A percentile compares a stretch with the other conserved stretches of the same genome.
Conservation (phyloP, 495 filamentous ascomycete species). For the Neurospora sp. region DNA sequence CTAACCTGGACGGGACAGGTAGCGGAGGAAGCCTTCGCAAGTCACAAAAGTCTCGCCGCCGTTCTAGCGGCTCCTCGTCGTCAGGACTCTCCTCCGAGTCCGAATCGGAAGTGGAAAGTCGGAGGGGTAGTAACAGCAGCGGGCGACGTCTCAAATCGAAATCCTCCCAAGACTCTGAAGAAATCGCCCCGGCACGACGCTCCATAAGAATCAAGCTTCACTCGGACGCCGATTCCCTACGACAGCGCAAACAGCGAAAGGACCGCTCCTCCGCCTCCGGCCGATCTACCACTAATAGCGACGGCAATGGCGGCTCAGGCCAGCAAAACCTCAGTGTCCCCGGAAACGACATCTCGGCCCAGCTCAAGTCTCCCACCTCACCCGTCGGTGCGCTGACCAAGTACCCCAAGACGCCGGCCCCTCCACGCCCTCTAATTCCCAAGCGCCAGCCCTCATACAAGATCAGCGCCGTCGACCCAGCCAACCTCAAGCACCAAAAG, state of each 20-base stretch:
- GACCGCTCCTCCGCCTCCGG: constrained; percentile 27
- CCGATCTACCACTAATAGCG: constrained; percentile 4
- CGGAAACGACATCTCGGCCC: constrained; percentile 34
- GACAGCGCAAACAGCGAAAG: constrained; percentile 50
- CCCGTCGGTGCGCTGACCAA: constrained; percentile 68
- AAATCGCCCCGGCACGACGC: constrained; percentile 53
- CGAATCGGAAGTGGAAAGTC: constrained; percentile 39
- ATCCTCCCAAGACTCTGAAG: constrained; percentile 43
- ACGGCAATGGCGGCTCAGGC: not conserved
- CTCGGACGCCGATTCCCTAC: constrained; percentile 57
- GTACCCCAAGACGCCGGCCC: constrained; percentile 80
- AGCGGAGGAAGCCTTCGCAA: constrained; percentile 6
- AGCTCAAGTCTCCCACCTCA: constrained; percentile 85
- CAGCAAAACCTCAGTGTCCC: constrained; percentile 4
- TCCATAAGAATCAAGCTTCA: constrained; percentile 88
- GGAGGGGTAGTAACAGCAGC: constrained; percentile 10
- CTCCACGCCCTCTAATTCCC: constrained; percentile 82
- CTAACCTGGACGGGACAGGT: constrained; percentile 9
- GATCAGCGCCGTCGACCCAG: constrained; percentile 28
- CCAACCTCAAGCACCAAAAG: constrained; percentile 54
- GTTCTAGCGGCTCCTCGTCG: constrained; percentile 52
- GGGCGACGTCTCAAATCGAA: constrained; percentile 42
- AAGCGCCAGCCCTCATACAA: constrained; percentile 75
- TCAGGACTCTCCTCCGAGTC: constrained; percentile 49
- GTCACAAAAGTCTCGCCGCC: constrained; percentile 24